Base-by-base conservation (phyloP, 768 basidiomycete species). In the Tephrocybe rancida region DNA sequence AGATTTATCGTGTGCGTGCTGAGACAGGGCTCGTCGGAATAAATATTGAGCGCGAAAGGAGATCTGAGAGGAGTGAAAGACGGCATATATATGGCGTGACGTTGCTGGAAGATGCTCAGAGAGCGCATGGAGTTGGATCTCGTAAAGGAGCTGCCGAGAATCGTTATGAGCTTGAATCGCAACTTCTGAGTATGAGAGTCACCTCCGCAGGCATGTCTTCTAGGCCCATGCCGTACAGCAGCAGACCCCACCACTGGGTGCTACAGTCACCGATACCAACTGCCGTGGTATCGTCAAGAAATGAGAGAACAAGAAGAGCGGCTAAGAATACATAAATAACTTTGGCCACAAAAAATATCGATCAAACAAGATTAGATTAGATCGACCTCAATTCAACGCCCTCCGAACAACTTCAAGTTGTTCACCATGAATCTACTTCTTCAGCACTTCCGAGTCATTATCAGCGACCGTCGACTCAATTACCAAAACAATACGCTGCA, bases 1-100 rank as follows among this genome's bases (percentile, higher is more conserved):
- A 44, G 61, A 57, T 37, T 62, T 61, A 48, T 45, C 60, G 13
- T 46, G 42, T 39, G 51, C 38, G 34, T 43, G 51, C 19, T 27
- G 30, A 30, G 64, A 55, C 45, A 50, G 5, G 52, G 61, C 44
- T 59, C 68, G 60, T 50, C 37, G 70, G 63, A 70, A 75, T 55
- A 97, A 78, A 67, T 90, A 96, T 52, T 78, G 75, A 16, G 88
- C 90, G 7, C 79, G 80, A 58, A 85, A 84, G 4, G 79, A 78
- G 0, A 81, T 50, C 0, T 88, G 80, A 0, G 88, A 78, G 2
- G 71, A 65, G 8, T 74, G 68, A 72, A 88, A 88, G 13, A 88
- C 71, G 13, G 64, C 37, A 55, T 82, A 66, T 18, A 95, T 66
- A 34, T 75, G 67, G 54, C 70, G 79, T 56, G 81, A 89, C 27